Conservation (phyloP, 768 basidiomycete species). For the Thelephora aurantiotincta region DNA sequence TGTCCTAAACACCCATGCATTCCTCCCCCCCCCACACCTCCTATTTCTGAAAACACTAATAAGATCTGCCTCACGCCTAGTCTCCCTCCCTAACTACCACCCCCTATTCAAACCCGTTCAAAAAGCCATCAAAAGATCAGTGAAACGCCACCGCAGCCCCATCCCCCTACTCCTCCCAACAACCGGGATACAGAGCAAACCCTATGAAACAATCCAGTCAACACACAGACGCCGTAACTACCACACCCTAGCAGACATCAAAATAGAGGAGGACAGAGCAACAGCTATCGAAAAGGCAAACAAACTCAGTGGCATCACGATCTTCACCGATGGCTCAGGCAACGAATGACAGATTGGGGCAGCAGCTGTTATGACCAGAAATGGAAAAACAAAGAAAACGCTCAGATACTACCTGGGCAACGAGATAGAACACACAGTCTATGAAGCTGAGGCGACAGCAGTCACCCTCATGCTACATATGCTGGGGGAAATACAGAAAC, state of each 20-base stretch:
- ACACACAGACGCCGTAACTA: not conserved
- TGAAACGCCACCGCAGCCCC: not conserved
- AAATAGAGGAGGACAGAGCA: not conserved
- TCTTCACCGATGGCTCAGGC: constrained; percentile 12
- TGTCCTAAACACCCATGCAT: constrained; percentile 1
- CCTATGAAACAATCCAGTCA: not conserved
- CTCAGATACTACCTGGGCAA: constrained; percentile 4
- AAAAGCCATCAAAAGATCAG: not conserved
- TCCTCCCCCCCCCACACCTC: constrained; percentile 4
- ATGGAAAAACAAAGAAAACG: not conserved
- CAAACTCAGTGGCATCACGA: not conserved
- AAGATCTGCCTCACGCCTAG: constrained; percentile 2
- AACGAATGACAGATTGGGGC: constrained; percentile 9
- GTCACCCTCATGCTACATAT: constrained; percentile 8
- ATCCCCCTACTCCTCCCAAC: not conserved
- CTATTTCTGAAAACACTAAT: constrained; percentile 1
- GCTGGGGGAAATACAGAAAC: not conserved
- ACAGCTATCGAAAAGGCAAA: not conserved
- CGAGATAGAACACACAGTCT: constrained; percentile 8
- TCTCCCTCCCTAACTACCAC: constrained; percentile 6
- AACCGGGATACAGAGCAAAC: not conserved
- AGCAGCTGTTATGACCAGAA: constrained; percentile 1
- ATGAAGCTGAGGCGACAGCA: constrained; percentile 9
- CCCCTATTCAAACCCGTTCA: not conserved
- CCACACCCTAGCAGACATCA: not conserved